Base-by-base conservation (phyloP, 768 basidiomycete genomes). In the Suillus plorans region DNA sequence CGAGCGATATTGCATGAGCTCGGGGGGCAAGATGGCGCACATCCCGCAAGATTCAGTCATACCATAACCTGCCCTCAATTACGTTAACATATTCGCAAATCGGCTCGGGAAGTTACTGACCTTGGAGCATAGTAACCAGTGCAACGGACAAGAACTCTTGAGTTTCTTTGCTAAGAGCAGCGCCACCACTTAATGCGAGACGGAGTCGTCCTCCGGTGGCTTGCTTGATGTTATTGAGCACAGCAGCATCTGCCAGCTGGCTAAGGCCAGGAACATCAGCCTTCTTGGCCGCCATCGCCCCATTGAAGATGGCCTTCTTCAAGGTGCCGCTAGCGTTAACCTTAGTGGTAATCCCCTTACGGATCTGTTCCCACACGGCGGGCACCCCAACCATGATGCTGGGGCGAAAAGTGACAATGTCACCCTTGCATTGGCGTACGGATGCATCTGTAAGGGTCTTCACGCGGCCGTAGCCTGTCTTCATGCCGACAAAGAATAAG, bases 21-120 rank as follows among this genome's bases (percentile, higher is more conserved):
- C 91, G 1, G 95, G 96, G 5, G 94, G 93, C 28, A 97, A 82
- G 67, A 99, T 85, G 34, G 88, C 83, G 72, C 90, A 92, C 93
- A 97, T 95, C 47, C 92, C 93, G 71, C 91, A 89, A 1, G 93
- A 89, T 73, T 99, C 97, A n/a, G 97, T 99, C 87, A 99, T 89
- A 41, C 97, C 96, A 72, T 96, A 97, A 61, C 93, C 94, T 95
- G 65, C 61, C 20, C 42, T 39, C 28, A 56, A 47, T 67, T 50
- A 68, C 34, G 70, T 62, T 45, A 50, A 69, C 16, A 13, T 18
- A 22, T 31, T n/a, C 36, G 7, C 9, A 49, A 34, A 55, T 61
- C 49, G 3, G 13, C 18, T 63, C 20, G 31, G 39, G 47, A 20
- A 22, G 12, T 36, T 34, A 73, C 82, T 64, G 65, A 94, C 96